These are phyloP conservation scores for Talaromyces sp. DNA, from an alignment of 2,329 filamentous ascomycete genomes.

Conservation along the genomic window DNA sequence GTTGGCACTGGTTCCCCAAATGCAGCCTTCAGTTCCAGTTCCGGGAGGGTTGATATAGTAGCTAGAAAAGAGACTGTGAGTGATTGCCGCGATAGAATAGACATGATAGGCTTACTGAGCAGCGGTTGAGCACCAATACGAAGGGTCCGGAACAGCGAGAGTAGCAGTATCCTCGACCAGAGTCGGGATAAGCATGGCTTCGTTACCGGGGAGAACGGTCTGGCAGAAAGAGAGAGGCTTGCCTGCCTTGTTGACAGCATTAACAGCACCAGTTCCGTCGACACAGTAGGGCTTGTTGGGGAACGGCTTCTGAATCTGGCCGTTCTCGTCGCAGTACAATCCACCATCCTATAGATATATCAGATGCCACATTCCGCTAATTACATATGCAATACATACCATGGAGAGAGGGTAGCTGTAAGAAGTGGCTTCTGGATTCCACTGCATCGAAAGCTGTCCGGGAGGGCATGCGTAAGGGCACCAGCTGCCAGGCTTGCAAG, in stretches of 20 bases:
- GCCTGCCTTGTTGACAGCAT: slow-evolving; percentile 61
- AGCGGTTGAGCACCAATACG: slow-evolving; percentile 67
- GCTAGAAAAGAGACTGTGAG: slow-evolving; percentile 36
- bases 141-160: slow-evolving; percentile 64
- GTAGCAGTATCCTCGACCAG: slow-evolving; percentile 53
- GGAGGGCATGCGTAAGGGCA: slow-evolving; percentile 73
- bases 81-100: not conserved
- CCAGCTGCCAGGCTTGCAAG: slow-evolving; percentile 62
- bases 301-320: slow-evolving; percentile 65
- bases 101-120: slow-evolving; percentile 59
- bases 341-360: slow-evolving; percentile 59
- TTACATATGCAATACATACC: slow-evolving; percentile 41
- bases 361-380: slow-evolving; percentile 4
- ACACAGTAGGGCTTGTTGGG: slow-evolving; percentile 63
- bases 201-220: slow-evolving; percentile 12
- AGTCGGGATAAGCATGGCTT: slow-evolving; percentile 44
- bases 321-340: slow-evolving; percentile 63
- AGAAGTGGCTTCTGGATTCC: slow-evolving; percentile 62
- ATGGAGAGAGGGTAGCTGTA: slow-evolving; percentile 68
- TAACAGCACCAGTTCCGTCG: slow-evolving; percentile 60
- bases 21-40: slow-evolving; percentile 55
- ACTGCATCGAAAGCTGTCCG: slow-evolving; percentile 72
- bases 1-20: slow-evolving; percentile 62
- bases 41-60: slow-evolving; percentile 77
- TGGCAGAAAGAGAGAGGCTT: slow-evolving; percentile 14